phyloP scores from a whole-genome alignment of 805 yeast species.

The Starmera pachycereana region DNA sequence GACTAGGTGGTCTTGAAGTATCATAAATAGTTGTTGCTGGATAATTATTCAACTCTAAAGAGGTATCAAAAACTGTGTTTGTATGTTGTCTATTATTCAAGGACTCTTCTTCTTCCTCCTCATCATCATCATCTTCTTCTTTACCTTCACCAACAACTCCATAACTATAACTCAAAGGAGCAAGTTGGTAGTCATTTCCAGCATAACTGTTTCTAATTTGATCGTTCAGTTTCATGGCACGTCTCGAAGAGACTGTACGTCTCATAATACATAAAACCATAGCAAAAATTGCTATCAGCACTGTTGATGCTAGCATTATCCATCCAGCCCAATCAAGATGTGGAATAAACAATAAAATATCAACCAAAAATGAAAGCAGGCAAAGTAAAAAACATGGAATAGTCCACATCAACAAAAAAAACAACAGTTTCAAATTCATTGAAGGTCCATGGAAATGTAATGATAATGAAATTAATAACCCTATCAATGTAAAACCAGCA shows the following conservation, averaged over 20 bases:
- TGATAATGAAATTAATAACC: constrained; percentile 29
- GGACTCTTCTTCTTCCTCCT: constrained; percentile 9
- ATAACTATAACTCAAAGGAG: constrained; percentile 14
- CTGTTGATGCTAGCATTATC: constrained; percentile 64
- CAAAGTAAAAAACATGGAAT: constrained; percentile 61
- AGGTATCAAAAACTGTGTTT: constrained; percentile 4
- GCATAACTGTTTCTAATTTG: constrained; percentile 3
- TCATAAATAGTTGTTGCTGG: constrained; percentile 12
- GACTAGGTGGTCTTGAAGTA: constrained; percentile 3
- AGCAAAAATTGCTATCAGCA: constrained; percentile 51
- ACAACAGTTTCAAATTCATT: constrained; percentile 31
- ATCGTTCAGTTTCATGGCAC: constrained; percentile 6
- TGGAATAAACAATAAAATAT: constrained; percentile 68
- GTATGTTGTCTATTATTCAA: constrained; percentile 1
- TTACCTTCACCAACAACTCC: constrained; percentile 19
- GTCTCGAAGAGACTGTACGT: constrained; percentile 41
- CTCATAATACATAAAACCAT: constrained; percentile 64
- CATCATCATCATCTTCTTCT: not conserved
- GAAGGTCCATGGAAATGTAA: constrained; percentile 28
- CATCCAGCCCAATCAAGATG: constrained; percentile 78
- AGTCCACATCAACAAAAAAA: constrained; percentile 46
- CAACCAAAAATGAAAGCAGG: constrained; percentile 70
- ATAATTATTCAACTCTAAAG: constrained; percentile 7
- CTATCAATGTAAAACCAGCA: constrained; percentile 39
- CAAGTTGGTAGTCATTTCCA: constrained; percentile 15